Evolutionary conservation across 495 filamentous ascomycete genomes (phyloP).

Genomic region (Cercophora scortea): DNA sequence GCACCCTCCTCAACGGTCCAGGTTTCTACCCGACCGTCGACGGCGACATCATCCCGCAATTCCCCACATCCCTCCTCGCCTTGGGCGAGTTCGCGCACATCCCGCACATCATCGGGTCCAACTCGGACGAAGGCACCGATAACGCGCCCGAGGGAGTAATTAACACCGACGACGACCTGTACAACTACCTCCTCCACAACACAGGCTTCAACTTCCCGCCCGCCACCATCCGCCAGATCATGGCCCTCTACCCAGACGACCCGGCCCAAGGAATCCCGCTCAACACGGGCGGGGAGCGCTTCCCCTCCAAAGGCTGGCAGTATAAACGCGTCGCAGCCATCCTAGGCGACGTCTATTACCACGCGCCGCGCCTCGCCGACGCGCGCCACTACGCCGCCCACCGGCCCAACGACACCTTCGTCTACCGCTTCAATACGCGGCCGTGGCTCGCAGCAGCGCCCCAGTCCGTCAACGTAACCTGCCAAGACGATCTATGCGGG

Average conservation of each 20-base stretch:
- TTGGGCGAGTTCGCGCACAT: conserved; percentile 44
- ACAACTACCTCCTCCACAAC: conserved; percentile 17
- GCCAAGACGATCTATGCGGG: not conserved
- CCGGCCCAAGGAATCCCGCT: conserved; percentile 23
- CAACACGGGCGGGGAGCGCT: conserved; percentile 20
- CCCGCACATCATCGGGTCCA: conserved; percentile 52
- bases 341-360: conserved; percentile 28
- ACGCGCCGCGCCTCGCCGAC: conserved; percentile 23
- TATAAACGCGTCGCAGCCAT: conserved; percentile 29
- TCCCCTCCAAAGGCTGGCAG: conserved; percentile 20
- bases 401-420: conserved; percentile 14
- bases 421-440: conserved; percentile 27
- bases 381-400: conserved; percentile 14
- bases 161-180: conserved; percentile 38
- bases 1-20: conserved; percentile 7
- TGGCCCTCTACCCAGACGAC: conserved; percentile 29
- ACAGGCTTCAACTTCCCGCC: conserved; percentile 17
- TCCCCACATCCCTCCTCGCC: conserved; percentile 18
- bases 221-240: conserved; percentile 24
- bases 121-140: conserved; percentile 55
- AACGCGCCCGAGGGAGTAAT: conserved; percentile 39
- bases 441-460: conserved; percentile 9
- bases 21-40: conserved; percentile 42
- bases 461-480: conserved; percentile 1
- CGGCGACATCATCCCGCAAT: conserved; percentile 39